A percentile compares a stretch with the other conserved stretches of the same genome.
Evolutionary conservation across 441 rosid genomes (phyloP).

Genomic region (Omphalea diandra): DNA sequence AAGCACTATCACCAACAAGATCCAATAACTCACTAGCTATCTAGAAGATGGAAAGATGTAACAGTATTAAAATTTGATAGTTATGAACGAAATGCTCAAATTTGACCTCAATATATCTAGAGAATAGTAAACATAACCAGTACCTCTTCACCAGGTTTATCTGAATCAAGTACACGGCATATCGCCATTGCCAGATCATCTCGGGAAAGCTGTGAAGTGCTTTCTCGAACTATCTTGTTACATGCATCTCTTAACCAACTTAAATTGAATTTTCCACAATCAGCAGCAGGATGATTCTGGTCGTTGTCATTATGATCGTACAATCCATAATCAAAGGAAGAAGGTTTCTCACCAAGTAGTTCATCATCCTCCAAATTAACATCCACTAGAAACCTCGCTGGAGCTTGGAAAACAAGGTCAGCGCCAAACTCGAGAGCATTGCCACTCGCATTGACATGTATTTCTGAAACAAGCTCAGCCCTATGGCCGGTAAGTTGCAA

Average conservation of each 20-base stretch:
- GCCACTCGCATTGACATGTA: slow-evolving; percentile 34
- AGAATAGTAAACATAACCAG: slow-evolving; percentile 23
- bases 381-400: slow-evolving; percentile 78
- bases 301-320: slow-evolving; percentile 35
- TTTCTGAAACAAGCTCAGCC: slow-evolving; percentile 32
- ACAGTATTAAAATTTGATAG: slow-evolving; percentile 15
- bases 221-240: slow-evolving; percentile 56
- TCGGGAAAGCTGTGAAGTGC: slow-evolving; percentile 70
- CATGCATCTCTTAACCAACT: slow-evolving; percentile 91
- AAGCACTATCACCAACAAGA: slow-evolving; percentile 89
- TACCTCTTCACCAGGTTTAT: slow-evolving; percentile 96
- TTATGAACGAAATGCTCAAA: slow-evolving; percentile 17
- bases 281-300: slow-evolving; percentile 32
- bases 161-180: slow-evolving; percentile 86
- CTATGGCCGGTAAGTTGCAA: slow-evolving; percentile 52
- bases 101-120: slow-evolving; percentile 17
- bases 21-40: slow-evolving; percentile 90
- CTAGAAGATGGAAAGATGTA: slow-evolving; percentile 36
- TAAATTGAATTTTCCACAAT: slow-evolving; percentile 50
- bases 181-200: slow-evolving; percentile 95
- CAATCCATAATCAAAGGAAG: slow-evolving; percentile 49
- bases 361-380: slow-evolving; percentile 50
- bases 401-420: slow-evolving; percentile 69
- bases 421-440: slow-evolving; percentile 73
- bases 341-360: slow-evolving; percentile 42